A percentile compares a stretch with the other conserved stretches of the same genome.
These are phyloP conservation scores for Aspergillus floridensis DNA, from an alignment of 2,329 filamentous ascomycete genomes.

Conservation along the genomic window DNA sequence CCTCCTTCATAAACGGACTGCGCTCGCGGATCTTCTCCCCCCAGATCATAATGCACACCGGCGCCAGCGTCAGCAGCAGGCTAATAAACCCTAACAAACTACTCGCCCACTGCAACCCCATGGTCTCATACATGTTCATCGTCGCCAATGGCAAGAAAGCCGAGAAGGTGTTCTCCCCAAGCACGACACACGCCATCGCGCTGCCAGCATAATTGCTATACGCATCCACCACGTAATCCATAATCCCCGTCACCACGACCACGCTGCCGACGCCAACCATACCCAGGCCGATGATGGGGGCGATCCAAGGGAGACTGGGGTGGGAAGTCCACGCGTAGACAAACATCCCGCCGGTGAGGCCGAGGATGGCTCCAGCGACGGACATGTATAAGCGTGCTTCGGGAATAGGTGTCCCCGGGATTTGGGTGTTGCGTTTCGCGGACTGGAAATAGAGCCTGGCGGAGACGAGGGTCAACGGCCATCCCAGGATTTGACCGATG, in stretches of 20 bases:
- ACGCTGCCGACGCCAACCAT: conserved; percentile 44
- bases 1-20: conserved; percentile 7
- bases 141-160: conserved; percentile 45
- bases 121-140: conserved; percentile 33
- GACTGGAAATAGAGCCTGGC: conserved; percentile 27
- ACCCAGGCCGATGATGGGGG: conserved; percentile 32
- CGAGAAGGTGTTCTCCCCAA: conserved; percentile 45
- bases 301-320: conserved; percentile 35
- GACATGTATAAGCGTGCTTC: conserved; percentile 46
- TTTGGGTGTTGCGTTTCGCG: conserved; percentile 38
- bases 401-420: conserved; percentile 41
- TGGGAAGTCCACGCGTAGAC: conserved; percentile 38
- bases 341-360: conserved; percentile 39
- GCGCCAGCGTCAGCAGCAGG: conserved; percentile 33
- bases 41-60: conserved; percentile 19
- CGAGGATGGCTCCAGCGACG: conserved; percentile 33
- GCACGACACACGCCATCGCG: conserved; percentile 47
- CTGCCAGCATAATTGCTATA: conserved; percentile 51
- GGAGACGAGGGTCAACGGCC: conserved; percentile 28
- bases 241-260: conserved; percentile 46
- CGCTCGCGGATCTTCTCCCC: conserved; percentile 7
- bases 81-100: conserved; percentile 42
- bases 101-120: conserved; percentile 43
- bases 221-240: conserved; percentile 51
- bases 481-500: conserved; percentile 42